A percentile compares a stretch with the other conserved stretches of the same genome.
Evolutionary conservation across 2,329 filamentous ascomycete genomes (phyloP).

Genomic region (Pseudogymnoascus sp.): DNA sequence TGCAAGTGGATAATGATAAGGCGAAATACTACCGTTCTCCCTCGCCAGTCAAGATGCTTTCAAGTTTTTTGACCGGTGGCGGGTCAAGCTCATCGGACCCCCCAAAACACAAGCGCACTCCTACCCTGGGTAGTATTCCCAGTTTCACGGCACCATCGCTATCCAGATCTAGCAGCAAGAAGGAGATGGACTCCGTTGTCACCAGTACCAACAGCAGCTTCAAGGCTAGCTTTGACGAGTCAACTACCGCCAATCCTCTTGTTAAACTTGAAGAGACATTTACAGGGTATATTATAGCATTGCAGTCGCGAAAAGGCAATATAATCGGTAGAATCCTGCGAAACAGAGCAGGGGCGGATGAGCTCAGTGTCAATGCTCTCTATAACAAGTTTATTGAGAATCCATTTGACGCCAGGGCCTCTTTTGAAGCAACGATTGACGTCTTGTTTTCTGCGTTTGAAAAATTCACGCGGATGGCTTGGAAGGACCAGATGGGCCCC

Average conservation of each 20-base stretch:
- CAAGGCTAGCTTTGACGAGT: conserved; percentile 39
- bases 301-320: conserved; percentile 79
- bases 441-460: conserved; percentile 88
- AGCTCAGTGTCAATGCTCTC: conserved; percentile 75
- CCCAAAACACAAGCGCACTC: conserved; percentile 25
- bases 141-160: conserved; percentile 28
- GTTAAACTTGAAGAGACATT: conserved; percentile 76
- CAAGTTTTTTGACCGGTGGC: conserved; percentile 64
- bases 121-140: conserved; percentile 35
- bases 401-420: conserved; percentile 66
- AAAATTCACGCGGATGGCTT: conserved; percentile 81
- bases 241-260: conserved; percentile 53
- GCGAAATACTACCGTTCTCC: conserved; percentile 61
- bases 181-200: conserved; percentile 1
- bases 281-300: conserved; percentile 68
- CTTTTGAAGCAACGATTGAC: conserved; percentile 69
- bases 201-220: conserved; percentile 25
- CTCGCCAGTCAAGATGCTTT: conserved; percentile 87
- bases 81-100: conserved; percentile 36
- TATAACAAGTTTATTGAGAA: conserved; percentile 84
- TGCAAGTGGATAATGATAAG: conserved; percentile 54
- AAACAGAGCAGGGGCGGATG: conserved; percentile 61
- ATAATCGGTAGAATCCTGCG: conserved; percentile 72
- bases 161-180: conserved; percentile 23
- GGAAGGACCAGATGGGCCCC: conserved; percentile 80